Evolutionary conservation across 2,329 filamentous ascomycete species (phyloP).

Genomic region (Phialemoniopsis sp.): DNA sequence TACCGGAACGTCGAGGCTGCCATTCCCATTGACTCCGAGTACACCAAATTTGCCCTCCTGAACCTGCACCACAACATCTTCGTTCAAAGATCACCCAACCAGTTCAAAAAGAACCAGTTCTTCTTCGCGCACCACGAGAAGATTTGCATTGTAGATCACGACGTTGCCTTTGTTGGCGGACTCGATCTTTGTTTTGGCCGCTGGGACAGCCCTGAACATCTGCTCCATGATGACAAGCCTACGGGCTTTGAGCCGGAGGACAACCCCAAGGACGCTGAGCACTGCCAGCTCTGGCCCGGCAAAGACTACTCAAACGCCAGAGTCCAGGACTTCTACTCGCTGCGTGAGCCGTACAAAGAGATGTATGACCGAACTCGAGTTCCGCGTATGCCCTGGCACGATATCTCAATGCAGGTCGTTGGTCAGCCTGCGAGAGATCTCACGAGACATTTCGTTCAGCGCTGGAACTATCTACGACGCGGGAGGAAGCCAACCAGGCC

Average conservation of each 20-base stretch:
- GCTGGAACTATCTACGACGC: slow-evolving; percentile 95
- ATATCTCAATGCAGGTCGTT: slow-evolving; percentile 96
- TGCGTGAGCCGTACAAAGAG: slow-evolving; percentile 94
- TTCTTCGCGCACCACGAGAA: slow-evolving; percentile 99
- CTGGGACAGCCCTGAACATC: slow-evolving; percentile 95
- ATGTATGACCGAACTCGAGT: slow-evolving; percentile 93
- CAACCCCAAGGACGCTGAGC: slow-evolving; percentile 80
- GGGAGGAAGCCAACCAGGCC: slow-evolving; percentile 91
- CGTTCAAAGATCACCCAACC: slow-evolving; percentile 92
- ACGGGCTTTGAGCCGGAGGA: slow-evolving; percentile 86
- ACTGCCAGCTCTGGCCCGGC: slow-evolving; percentile 93
- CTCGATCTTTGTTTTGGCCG: slow-evolving; percentile 95
- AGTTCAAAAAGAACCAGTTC: slow-evolving; percentile 98
- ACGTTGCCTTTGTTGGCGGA: slow-evolving; percentile 90
- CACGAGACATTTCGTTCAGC: slow-evolving; percentile 92
- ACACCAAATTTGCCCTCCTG: slow-evolving; percentile 93
- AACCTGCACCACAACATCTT: slow-evolving; percentile 96
- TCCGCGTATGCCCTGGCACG: slow-evolving; percentile 97
- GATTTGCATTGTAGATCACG: slow-evolving; percentile 93
- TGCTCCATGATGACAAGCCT: slow-evolving; percentile 85
- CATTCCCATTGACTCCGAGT: slow-evolving; percentile 95
- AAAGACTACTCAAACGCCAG: slow-evolving; percentile 98
- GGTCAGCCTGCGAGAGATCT: slow-evolving; percentile 92
- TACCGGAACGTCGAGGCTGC: slow-evolving; percentile 97
- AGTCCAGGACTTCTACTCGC: slow-evolving; percentile 88